Base-by-base conservation (phyloP, 306 rosid species). In the Clitoria ternatea region DNA sequence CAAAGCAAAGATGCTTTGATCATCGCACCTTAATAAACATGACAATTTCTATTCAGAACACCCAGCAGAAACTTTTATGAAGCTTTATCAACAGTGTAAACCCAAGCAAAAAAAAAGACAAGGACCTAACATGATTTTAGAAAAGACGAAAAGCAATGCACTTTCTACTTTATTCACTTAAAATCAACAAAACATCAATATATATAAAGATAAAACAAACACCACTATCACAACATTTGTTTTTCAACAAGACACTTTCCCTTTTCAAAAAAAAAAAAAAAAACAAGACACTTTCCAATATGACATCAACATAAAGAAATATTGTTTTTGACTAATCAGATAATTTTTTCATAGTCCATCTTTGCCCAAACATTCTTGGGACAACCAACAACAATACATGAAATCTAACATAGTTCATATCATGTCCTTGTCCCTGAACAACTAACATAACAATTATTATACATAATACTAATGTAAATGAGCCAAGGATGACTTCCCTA, bases 401-500 rank as follows among this genome's bases (percentile, higher is more conserved):
- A 39, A n/a, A n/a, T 47, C 63, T 35, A 29, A 63, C 54, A 81
- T 39, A 71, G 67, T 77, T 61, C 19, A n/a, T n/a, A n/a, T n/a
- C 35, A 43, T 63, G 22, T 15, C 73, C 52, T 35, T 24, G 63
- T 52, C 42, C 45, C 22, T 49, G 32, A 53, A 69, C 32, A 53
- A 24, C 70, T 60, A 65, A 73, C 29, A 64, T 43, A 77, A 59
- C 15, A 43, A 2, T 47, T 15, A 59, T n/a, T n/a, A n/a, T 6
- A 78, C 71, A 44, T 23, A 44, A 76, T 29, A 39, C n/a, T n/a
- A n/a, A 57, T 17, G n/a, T 24, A 71, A 64, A 73, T 47, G 76
- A 90, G 96, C 93, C 91, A 81, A 87, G 93, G 96, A 90, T 90
- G 93, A 90, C 93, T 90, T 90, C 84, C 91, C 90, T 23, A 76